Conservation (phyloP, 1,139 yeast species). For the Meyerozyma elateridarum region DNA sequence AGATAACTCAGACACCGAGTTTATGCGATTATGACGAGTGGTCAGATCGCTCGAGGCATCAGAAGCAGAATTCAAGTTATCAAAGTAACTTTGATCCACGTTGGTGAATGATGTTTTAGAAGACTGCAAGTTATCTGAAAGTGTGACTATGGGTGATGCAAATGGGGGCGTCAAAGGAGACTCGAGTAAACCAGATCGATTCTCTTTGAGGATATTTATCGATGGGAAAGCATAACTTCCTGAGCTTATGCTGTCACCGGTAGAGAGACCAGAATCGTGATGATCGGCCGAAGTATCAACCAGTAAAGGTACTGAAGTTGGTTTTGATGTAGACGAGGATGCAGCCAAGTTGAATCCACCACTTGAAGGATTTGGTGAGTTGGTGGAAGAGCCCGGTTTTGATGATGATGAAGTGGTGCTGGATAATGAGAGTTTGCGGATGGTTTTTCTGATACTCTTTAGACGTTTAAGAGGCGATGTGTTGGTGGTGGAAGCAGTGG, state of each 20-base stretch:
- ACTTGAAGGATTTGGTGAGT: neutral
- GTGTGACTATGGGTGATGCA: constrained; percentile 38
- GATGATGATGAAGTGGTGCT: constrained; percentile 5
- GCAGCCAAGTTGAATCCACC: too few relatives aligned
- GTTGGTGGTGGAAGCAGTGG: constrained; percentile 6
- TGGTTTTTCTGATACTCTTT: constrained; percentile 12
- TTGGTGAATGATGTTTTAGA: constrained; percentile 27
- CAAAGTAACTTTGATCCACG: constrained; percentile 38
- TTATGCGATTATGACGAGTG: constrained; percentile 9
- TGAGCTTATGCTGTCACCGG: constrained; percentile 4
- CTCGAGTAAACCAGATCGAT: neutral
- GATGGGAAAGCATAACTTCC: neutral
- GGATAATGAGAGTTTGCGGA: constrained; percentile 13
- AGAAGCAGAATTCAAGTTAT: constrained; percentile 8
- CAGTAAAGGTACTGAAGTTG: constrained; percentile 8
- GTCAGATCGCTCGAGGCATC: neutral
- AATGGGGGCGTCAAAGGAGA: constrained; percentile 33
- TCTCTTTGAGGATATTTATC: neutral
- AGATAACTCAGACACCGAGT: constrained; percentile 23
- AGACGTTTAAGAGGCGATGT: constrained; percentile 13
- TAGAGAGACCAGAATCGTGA: constrained; percentile 4
- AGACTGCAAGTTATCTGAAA: constrained; percentile 32
- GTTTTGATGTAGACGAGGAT: neutral
- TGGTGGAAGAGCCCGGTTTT: constrained; percentile 3
- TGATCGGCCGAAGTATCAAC: constrained; percentile 9